Evolutionary conservation across 1,139 yeast genomes (phyloP), one percentile per base, ranked within the genome.

Genomic region (Meyerozyma sp.): DNA sequence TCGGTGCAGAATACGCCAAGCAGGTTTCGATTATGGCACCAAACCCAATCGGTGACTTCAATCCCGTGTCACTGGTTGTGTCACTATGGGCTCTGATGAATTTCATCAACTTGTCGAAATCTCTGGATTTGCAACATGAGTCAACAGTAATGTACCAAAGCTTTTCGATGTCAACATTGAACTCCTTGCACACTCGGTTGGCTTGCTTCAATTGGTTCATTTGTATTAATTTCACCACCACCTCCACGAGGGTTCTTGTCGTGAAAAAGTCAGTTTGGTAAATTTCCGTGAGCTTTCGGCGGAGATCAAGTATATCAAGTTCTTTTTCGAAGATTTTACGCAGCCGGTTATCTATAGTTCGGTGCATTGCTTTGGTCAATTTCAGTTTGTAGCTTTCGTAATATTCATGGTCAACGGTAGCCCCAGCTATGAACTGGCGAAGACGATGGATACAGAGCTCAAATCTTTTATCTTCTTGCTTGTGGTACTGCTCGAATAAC

Each of bases 31-130:
- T 84, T 50, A 89, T 81, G 2, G 84, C 81, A 49, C 73, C 75
- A 50, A 82, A 85, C 0, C 94, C 94, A 44, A 89, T 84, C 0
- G 91, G 89, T 1, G 94, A 77, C 52, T 77, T 81, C 44, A 73
- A 71, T n/a, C 14, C 27, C 1, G 43, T 11, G n/a, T 30, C 38
- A n/a, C 49, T 44, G 1, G 50, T 44, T 27, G 53, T 48, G 30
- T 57, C 56, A 32, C 51, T 49, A 5, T 54, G 49, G 3, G 62
- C 47, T 8, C 73, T 60, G 26, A 69, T 61, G 51, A 76, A 75
- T 45, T 71, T 72, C 47, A 68, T 77, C 32, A 91, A 61, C 40
- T 79, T 81, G 26, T 82, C 86, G 69, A 85, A 87, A 41, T 82
- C 81, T 7, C 76, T 70, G 2, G 70, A 56, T 11, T 70, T 63